These are phyloP conservation scores for Arthrobotrys megalospora DNA, from an alignment of 2,329 filamentous ascomycete genomes.

Conservation along the genomic window DNA sequence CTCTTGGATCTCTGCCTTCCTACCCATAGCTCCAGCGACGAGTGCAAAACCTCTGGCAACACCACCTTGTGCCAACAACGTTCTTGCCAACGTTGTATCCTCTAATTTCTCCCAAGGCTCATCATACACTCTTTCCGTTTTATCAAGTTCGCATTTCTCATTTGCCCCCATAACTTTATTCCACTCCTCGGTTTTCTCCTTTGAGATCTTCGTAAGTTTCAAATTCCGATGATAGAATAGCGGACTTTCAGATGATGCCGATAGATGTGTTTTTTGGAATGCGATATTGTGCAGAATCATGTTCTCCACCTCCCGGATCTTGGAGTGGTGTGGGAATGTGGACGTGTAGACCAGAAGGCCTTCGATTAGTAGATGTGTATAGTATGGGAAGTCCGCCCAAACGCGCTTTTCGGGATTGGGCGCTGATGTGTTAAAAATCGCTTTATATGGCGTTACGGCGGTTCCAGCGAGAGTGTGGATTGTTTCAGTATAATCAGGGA, in stretches of 20 bases:
- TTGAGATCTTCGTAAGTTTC: conserved; percentile 35
- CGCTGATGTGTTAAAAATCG: conserved; percentile 52
- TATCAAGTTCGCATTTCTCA: conserved; percentile 37
- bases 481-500: conserved; percentile 31
- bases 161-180: conserved; percentile 48
- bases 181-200: conserved; percentile 50
- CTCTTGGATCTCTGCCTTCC: conserved; percentile 41
- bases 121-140: conserved; percentile 54
- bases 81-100: conserved; percentile 42
- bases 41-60: conserved; percentile 53
- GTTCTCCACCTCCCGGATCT: conserved; percentile 45
- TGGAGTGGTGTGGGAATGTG: conserved; percentile 55
- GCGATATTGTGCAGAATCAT: conserved; percentile 55
- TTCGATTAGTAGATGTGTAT: conserved; percentile 53
- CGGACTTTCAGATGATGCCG: conserved; percentile 17
- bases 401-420: conserved; percentile 49
- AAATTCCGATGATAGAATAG: conserved; percentile 55
- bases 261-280: conserved; percentile 42
- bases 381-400: conserved; percentile 56
- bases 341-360: conserved; percentile 37
- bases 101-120: conserved; percentile 42
- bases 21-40: conserved; percentile 25
- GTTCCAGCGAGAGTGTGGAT: conserved; percentile 46
- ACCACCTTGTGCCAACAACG: conserved; percentile 49
- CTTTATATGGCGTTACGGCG: conserved; percentile 50